Percentiles rank a stretch among this genome's conserved stretches.
phyloP scores from a whole-genome alignment of 1,284 basidiomycete species.

The Athelia sp. region DNA sequence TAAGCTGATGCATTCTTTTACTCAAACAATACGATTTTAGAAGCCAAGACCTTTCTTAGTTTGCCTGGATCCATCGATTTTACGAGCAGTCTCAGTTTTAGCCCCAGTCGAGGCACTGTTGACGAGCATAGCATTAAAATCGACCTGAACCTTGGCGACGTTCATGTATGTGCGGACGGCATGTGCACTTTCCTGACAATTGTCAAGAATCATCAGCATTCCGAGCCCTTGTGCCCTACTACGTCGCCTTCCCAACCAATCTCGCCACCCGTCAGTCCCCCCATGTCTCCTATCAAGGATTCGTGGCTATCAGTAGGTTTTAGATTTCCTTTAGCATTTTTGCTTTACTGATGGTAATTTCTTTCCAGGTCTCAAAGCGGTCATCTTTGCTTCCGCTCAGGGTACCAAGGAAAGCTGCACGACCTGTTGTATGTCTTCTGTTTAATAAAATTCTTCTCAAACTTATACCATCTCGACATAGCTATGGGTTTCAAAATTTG shows the following conservation, averaged over 20 bases:
- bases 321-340: background rate
- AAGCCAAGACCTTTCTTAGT: constrained; percentile 32
- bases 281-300: constrained; percentile 1
- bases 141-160: constrained; percentile 39
- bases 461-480: background rate
- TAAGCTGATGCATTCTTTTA: no score
- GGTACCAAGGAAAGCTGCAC: background rate
- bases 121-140: constrained; percentile 51
- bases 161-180: constrained; percentile 44
- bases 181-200: constrained; percentile 31
- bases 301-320: background rate
- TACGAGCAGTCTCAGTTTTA: constrained; percentile 46
- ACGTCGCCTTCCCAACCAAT: background rate
- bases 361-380: background rate
- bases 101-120: constrained; percentile 49
- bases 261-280: background rate
- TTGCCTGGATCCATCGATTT: constrained; percentile 43
- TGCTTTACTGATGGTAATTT: background rate
- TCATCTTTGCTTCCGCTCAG: background rate
- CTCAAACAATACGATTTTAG: constrained; percentile 3
- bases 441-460: background rate
- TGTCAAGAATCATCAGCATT: constrained; percentile 16
- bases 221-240: constrained; percentile 4
- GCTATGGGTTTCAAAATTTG: constrained; percentile 14
- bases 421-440: background rate